Conservation (phyloP, 192 early-diverging fungal genomes). For the Backusella morwellensis region DNA sequence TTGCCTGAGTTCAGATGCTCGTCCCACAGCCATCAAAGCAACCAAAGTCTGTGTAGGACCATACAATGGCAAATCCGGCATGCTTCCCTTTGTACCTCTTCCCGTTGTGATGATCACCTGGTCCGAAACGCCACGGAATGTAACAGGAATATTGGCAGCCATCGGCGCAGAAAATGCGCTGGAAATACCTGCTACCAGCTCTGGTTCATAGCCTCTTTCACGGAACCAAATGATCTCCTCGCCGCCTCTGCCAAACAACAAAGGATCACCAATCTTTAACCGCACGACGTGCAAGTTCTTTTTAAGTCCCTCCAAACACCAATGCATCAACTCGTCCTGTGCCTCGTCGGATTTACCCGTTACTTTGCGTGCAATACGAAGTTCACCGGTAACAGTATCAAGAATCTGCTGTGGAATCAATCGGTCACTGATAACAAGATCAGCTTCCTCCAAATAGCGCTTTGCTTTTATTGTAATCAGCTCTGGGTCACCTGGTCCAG, state of each 20-base stretch:
- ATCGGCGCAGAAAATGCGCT: conserved; percentile 76
- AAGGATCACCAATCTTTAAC: conserved; percentile 91
- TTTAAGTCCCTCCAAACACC: conserved; percentile 68
- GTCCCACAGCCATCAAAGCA: conserved; percentile 81
- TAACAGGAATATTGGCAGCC: conserved; percentile 77
- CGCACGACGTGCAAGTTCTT: conserved; percentile 73
- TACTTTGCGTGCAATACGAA: conserved; percentile 67
- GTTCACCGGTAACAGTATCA: conserved; percentile 49
- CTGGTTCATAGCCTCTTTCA: conserved; percentile 63
- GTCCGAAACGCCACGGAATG: conserved; percentile 85
- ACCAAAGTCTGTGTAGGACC: conserved; percentile 71
- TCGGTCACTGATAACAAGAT: conserved; percentile 84
- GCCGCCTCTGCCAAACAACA: conserved; percentile 90
- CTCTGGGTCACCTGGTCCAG: conserved; percentile 82
- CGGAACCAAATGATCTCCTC: conserved; percentile 83
- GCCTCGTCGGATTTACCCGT: conserved; percentile 64
- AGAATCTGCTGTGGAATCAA: conserved; percentile 64
- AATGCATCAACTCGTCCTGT: conserved; percentile 75
- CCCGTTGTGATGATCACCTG: conserved; percentile 84
- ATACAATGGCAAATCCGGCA: conserved; percentile 73
- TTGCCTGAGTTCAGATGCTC: conserved; percentile 61
- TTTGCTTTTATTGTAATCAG: conserved; percentile 75
- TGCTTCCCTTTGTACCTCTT: conserved; percentile 70
- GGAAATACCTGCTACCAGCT: conserved; percentile 77
- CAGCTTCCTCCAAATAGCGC: conserved; percentile 60